Conservation (phyloP, 1,284 basidiomycete genomes). For the Mycena sp. region DNA sequence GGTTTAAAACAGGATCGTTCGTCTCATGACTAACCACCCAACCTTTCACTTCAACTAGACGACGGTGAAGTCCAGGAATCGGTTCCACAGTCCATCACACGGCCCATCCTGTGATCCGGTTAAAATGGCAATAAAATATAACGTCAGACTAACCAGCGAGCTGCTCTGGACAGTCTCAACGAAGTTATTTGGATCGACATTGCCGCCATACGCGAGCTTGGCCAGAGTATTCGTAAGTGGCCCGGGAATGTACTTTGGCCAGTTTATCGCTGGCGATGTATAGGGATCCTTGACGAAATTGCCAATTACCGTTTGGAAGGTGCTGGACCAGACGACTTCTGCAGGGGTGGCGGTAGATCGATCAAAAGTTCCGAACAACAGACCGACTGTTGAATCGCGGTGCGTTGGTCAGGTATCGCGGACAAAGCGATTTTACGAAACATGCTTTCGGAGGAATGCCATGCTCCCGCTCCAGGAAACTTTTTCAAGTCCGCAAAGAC, state of each 20-base stretch:
- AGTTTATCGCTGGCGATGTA: constrained; percentile 23
- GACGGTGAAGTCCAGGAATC: no score
- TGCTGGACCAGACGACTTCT: constrained; percentile 24
- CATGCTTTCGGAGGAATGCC: constrained; percentile 9
- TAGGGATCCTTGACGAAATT: constrained; percentile 31
- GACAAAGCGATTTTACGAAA: not conserved
- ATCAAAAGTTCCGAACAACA: constrained; percentile 26
- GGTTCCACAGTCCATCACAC: no score
- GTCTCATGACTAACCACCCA: no score
- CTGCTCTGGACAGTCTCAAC: not conserved
- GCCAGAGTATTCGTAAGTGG: constrained; percentile 13
- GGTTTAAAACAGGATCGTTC: no score
- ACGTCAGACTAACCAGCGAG: not conserved
- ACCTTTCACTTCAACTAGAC: no score
- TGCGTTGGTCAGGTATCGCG: not conserved
- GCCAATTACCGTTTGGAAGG: constrained; percentile 28
- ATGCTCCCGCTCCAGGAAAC: constrained; percentile 17
- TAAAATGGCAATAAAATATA: not conserved
- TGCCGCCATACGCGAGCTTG: constrained; percentile 28
- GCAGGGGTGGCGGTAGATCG: constrained; percentile 14
- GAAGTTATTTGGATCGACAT: constrained; percentile 25
- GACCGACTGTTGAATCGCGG: not conserved
- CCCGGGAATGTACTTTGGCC: constrained; percentile 23
- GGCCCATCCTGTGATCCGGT: no score
- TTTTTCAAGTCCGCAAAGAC: constrained; percentile 17